phyloP scores from a whole-genome alignment of 176 grass and related monocot genomes.

The Dendrocalamus sinicus region DNA sequence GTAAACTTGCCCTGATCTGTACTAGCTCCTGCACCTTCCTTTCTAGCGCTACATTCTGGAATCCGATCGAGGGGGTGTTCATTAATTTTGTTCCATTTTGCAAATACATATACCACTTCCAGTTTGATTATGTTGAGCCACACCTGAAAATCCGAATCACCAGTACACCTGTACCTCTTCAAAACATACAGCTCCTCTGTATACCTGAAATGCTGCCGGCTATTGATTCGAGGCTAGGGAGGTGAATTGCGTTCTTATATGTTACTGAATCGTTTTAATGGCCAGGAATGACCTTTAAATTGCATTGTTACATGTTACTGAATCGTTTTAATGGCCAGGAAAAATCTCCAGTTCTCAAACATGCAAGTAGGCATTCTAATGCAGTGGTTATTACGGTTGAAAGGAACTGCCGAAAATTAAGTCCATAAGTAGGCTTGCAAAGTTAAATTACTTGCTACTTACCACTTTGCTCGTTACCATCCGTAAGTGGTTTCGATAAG shows the following conservation, averaged over 20 bases:
- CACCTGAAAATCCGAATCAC: background rate
- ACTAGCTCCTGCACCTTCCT: background rate
- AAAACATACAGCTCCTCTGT: background rate
- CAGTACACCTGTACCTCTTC: background rate
- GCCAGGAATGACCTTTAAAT: background rate
- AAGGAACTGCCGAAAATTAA: background rate
- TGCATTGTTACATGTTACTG: background rate
- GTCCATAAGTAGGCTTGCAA: background rate
- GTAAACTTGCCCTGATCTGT: background rate
- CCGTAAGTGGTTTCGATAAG: background rate
- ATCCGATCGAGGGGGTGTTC: background rate
- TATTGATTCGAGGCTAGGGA: background rate
- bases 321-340: background rate
- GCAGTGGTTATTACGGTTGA: background rate
- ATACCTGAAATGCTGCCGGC: background rate
- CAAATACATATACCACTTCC: background rate
- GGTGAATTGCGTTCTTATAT: background rate
- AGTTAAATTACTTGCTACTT: background rate
- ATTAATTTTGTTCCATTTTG: background rate
- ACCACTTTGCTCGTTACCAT: background rate
- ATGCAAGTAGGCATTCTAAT: background rate
- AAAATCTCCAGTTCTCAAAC: background rate
- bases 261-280: background rate
- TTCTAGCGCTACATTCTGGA: background rate
- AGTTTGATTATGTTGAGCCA: background rate